These are phyloP conservation scores for Clitopilus passeckerianus DNA, from an alignment of 768 basidiomycete species.

Conservation along the genomic window DNA sequence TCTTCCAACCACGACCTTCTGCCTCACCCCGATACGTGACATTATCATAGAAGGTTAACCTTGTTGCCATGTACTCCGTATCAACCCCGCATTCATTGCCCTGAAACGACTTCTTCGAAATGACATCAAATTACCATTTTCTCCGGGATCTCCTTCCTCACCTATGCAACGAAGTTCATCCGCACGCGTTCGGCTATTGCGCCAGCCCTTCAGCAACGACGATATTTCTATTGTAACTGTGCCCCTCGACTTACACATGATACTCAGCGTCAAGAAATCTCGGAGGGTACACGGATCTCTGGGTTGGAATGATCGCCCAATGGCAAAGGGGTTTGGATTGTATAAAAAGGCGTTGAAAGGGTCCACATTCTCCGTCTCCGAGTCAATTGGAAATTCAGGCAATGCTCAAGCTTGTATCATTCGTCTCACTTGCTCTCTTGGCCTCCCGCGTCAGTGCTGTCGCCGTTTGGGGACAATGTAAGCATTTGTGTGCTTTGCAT, in stretches of 20 bases:
- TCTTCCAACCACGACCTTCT: too few species aligned
- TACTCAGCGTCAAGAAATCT: not conserved
- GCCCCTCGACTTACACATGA: not conserved
- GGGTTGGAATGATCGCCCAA: not conserved
- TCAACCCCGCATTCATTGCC: too few species aligned
- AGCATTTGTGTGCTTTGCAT: slow-evolving; percentile 4
- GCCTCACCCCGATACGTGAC: too few species aligned
- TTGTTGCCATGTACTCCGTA: too few species aligned
- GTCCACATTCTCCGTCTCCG: not conserved
- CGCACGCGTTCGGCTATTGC: not conserved
- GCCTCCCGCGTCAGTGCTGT: slow-evolving; percentile 15
- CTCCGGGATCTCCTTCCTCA: not conserved
- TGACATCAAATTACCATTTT: not conserved
- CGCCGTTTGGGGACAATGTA: slow-evolving; percentile 33
- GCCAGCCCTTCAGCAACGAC: not conserved
- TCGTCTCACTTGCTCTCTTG: slow-evolving; percentile 18
- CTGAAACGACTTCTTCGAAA: too few species aligned
- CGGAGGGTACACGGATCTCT: not conserved
- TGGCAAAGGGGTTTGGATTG: not conserved
- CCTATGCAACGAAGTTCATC: not conserved
- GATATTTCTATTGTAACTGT: not conserved
- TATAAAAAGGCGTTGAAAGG: slow-evolving; percentile 1
- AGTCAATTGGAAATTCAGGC: not conserved
- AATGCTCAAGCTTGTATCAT: slow-evolving; percentile 19
- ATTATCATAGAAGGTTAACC: too few species aligned